A percentile compares a stretch with the other conserved stretches of the same genome.
phyloP scores from a whole-genome alignment of 1,139 yeast genomes.

The Wickerhamomyces sp. region DNA sequence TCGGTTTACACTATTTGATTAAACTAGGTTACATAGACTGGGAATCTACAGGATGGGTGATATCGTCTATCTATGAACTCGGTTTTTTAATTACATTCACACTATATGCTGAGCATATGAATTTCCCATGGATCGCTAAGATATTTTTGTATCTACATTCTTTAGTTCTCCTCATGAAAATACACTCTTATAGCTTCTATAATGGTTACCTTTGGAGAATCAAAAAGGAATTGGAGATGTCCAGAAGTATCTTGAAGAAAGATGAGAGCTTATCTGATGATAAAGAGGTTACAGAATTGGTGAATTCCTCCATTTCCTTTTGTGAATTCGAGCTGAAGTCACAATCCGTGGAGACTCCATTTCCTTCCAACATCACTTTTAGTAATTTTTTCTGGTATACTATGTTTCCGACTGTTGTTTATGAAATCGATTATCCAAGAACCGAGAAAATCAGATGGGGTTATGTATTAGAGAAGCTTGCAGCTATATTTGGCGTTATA shows the following conservation, averaged over 20 bases:
- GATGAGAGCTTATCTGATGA: slow-evolving; percentile 18
- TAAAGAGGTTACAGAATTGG: slow-evolving; percentile 14
- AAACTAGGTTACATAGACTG: slow-evolving; percentile 44
- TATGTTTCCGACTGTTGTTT: slow-evolving; percentile 90
- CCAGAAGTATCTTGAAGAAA: slow-evolving; percentile 32
- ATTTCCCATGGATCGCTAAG: slow-evolving; percentile 83
- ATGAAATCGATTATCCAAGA: slow-evolving; percentile 76
- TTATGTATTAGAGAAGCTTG: slow-evolving; percentile 64
- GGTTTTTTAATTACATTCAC: slow-evolving; percentile 42
- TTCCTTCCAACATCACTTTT: slow-evolving; percentile 70
- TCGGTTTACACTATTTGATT: slow-evolving; percentile 49
- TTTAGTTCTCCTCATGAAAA: slow-evolving; percentile 85
- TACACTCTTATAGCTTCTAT: slow-evolving; percentile 85
- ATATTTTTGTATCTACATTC: slow-evolving; percentile 79
- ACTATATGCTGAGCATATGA: slow-evolving; percentile 44
- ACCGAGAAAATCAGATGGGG: slow-evolving; percentile 63
- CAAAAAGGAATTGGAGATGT: slow-evolving; percentile 48
- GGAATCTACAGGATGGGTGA: slow-evolving; percentile 55
- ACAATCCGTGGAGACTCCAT: slow-evolving; percentile 40
- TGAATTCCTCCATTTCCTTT: slow-evolving; percentile 49
- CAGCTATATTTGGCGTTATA: slow-evolving; percentile 85
- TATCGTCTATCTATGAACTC: slow-evolving; percentile 56
- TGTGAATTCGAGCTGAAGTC: slow-evolving; percentile 59
- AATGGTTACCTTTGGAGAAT: slow-evolving; percentile 84
- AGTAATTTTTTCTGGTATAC: slow-evolving; percentile 68